phyloP scores from a whole-genome alignment of 345 rosid genomes.

The Carallia pectinifolia region DNA sequence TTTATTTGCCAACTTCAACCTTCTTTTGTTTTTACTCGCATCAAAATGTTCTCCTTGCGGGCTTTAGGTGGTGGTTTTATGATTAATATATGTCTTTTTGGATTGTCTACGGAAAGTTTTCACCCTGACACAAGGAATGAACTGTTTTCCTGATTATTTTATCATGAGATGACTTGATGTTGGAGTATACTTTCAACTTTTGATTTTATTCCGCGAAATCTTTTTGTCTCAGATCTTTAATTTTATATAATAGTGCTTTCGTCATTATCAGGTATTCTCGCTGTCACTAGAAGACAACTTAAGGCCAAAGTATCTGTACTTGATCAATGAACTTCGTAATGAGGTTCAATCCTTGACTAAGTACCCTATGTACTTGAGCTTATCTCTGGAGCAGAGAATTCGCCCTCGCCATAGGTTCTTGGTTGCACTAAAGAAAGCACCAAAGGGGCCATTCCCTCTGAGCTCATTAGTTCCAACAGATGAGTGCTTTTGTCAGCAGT shows the following conservation, averaged over 20 bases:
- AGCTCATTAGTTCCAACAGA: constrained; percentile 79
- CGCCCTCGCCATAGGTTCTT: constrained; percentile 89
- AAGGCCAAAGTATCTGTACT: constrained; percentile 85
- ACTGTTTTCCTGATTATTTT: background rate
- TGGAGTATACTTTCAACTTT: background rate
- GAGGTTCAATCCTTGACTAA: constrained; percentile 78
- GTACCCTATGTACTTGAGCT: constrained; percentile 83
- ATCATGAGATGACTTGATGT: background rate
- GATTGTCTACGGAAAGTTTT: background rate
- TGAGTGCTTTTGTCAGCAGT: constrained; percentile 77
- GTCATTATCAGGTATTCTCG: constrained; percentile 68
- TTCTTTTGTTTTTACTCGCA: background rate
- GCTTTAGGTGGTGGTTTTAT: background rate
- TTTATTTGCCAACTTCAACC: constrained; percentile 24
- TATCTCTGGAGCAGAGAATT: constrained; percentile 90
- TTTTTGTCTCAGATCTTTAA: background rate
- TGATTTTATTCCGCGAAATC: background rate
- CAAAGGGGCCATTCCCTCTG: constrained; percentile 94
- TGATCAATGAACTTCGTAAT: constrained; percentile 77
- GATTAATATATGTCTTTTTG: background rate
- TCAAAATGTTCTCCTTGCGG: constrained; percentile 1
- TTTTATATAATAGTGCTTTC: constrained; percentile 6
- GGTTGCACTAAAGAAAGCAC: constrained; percentile 85
- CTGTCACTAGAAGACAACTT: constrained; percentile 89
- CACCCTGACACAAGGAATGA: background rate